Percentiles rank a stretch among this genome's conserved stretches.
Conservation (phyloP, 192 early-diverging fungal species). For the Coemansia sp. region DNA sequence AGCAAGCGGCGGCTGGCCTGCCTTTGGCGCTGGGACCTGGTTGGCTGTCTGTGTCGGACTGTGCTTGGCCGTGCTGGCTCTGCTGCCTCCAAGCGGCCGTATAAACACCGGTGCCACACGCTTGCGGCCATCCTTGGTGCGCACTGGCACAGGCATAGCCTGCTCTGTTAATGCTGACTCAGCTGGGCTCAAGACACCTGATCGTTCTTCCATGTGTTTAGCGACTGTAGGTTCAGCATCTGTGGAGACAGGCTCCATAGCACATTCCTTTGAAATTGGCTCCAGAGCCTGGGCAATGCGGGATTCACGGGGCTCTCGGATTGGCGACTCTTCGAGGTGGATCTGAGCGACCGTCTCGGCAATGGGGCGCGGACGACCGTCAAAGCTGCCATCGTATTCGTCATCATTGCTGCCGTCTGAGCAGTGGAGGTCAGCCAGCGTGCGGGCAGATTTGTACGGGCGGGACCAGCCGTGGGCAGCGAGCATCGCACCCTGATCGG, state of each 20-base stretch:
- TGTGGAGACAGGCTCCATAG: not conserved
- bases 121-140: slow-evolving; percentile 78
- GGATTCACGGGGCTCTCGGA: slow-evolving; percentile 22
- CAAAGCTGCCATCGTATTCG: slow-evolving; percentile 32
- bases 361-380: slow-evolving; percentile 47
- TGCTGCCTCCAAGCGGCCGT: slow-evolving; percentile 22
- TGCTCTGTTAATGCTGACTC: slow-evolving; percentile 36
- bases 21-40: not conserved
- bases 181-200: not conserved
- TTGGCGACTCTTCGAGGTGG: slow-evolving; percentile 59
- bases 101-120: slow-evolving; percentile 76
- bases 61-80: not conserved
- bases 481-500: slow-evolving; percentile 65
- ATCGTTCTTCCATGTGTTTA: too few relatives aligned
- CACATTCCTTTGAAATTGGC: not conserved
- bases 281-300: slow-evolving; percentile 28
- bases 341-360: slow-evolving; percentile 66
- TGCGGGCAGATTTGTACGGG: not conserved
- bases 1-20: not conserved
- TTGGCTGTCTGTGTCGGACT: not conserved
- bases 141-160: slow-evolving; percentile 57
- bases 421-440: not conserved
- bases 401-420: not conserved
- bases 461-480: slow-evolving; percentile 25
- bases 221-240: not conserved